These are phyloP conservation scores for Excoecaria cochinchinensis DNA, from an alignment of 345 rosid species.

Conservation along the genomic window DNA sequence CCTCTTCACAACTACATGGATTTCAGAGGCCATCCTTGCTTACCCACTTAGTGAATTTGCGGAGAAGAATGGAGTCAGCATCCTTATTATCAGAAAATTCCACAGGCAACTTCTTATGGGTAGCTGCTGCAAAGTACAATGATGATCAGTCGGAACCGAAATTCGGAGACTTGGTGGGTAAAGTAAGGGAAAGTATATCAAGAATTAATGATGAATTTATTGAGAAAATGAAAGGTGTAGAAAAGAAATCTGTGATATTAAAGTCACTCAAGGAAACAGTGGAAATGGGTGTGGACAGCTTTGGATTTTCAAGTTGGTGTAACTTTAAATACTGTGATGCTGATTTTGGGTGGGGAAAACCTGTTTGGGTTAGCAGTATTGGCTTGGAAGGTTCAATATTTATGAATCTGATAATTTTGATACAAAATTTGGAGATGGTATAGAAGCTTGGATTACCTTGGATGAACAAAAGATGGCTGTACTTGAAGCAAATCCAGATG, in stretches of 20 bases:
- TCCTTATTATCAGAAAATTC: conserved; percentile 18
- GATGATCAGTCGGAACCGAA: background rate
- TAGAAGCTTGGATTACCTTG: conserved; percentile 56
- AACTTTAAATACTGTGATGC: conserved; percentile 29
- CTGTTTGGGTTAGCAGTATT: conserved; percentile 38
- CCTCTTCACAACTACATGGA: conserved; percentile 18
- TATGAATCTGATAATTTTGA: conserved; percentile 45
- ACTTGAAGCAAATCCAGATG: conserved; percentile 26
- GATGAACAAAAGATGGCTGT: conserved; percentile 40
- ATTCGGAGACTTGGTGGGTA: conserved; percentile 25
- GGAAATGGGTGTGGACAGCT: conserved; percentile 16
- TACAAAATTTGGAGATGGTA: conserved; percentile 32
- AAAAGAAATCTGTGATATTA: conserved; percentile 15
- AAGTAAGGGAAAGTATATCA: conserved; percentile 27
- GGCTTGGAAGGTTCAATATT: conserved; percentile 19
- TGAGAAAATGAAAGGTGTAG: conserved; percentile 15
- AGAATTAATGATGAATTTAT: conserved; percentile 30
- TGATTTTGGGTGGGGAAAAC: conserved; percentile 47
- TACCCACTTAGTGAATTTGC: conserved; percentile 39
- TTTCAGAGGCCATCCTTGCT: conserved; percentile 23
- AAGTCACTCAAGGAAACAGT: conserved; percentile 20
- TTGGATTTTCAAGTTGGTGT: conserved; percentile 43
- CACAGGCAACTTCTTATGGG: conserved; percentile 33
- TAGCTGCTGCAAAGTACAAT: conserved; percentile 28
- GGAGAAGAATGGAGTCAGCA: conserved; percentile 27